These are phyloP conservation scores for Microcera coccophila DNA, from an alignment of 2,329 filamentous ascomycete species.

Conservation along the genomic window DNA sequence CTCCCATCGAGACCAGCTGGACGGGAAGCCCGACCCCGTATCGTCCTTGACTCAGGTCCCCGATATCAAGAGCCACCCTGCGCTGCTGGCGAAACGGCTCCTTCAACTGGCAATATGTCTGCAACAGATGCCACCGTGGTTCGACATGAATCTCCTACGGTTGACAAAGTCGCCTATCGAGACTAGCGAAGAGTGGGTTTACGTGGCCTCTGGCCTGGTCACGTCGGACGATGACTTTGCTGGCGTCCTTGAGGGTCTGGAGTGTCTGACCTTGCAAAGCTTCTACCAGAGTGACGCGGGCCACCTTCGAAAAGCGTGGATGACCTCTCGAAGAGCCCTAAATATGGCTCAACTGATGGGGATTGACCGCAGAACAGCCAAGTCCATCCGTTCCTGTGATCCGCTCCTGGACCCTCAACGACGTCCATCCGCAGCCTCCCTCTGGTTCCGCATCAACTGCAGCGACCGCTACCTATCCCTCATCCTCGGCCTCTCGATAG, in stretches of 20 bases:
- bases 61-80: conserved; percentile 44
- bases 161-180: conserved; percentile 14
- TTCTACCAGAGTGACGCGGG: conserved; percentile 51
- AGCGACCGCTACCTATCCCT: conserved; percentile 50
- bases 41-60: conserved; percentile 27
- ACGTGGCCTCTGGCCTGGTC: conserved; percentile 36
- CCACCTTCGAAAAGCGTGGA: conserved; percentile 52
- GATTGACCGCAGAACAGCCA: conserved; percentile 34
- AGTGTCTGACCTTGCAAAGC: conserved; percentile 47
- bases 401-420: conserved; percentile 31
- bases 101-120: conserved; percentile 44
- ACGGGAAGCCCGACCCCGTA: conserved; percentile 29
- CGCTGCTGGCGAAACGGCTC: conserved; percentile 45
- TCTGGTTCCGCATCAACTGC: conserved; percentile 50
- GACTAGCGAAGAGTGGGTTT: conserved; percentile 29
- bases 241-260: conserved; percentile 49
- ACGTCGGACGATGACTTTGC: conserved; percentile 50
- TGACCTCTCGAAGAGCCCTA: conserved; percentile 47
- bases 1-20: conserved; percentile 28
- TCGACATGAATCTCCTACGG: conserved; percentile 25
- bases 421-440: conserved; percentile 18
- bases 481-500: conserved; percentile 47
- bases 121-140: conserved; percentile 41
- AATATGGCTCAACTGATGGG: conserved; percentile 51
- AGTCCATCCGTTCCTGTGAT: conserved; percentile 37